phyloP scores from a whole-genome alignment of 1,139 yeast species.

The Geotrichum citri-aurantii region DNA sequence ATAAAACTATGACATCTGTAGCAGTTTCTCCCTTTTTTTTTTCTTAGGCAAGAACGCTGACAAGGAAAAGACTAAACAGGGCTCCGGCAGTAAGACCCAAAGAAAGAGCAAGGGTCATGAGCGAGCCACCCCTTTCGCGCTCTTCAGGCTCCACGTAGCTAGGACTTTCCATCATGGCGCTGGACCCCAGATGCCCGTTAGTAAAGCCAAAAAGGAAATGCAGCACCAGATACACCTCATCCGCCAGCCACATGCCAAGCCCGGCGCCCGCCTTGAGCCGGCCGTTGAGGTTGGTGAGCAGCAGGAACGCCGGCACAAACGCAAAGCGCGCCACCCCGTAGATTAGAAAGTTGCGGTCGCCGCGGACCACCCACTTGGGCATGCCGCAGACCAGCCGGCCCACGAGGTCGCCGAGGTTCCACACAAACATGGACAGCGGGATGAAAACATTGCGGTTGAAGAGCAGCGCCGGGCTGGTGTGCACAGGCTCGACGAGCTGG shows the following conservation, averaged over 20 bases:
- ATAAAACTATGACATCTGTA: neutral
- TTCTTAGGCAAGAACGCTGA: neutral
- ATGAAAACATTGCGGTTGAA: conserved; percentile 42
- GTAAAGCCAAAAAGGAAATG: conserved; percentile 80
- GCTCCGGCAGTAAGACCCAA: conserved; percentile 76
- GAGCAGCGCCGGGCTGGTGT: conserved; percentile 48
- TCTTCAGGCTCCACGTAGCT: conserved; percentile 53
- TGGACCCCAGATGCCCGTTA: conserved; percentile 79
- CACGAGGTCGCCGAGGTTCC: conserved; percentile 84
- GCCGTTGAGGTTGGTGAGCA: conserved; percentile 45
- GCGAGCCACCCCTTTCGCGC: conserved; percentile 91
- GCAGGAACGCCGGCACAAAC: conserved; percentile 41
- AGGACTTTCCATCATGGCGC: conserved; percentile 77
- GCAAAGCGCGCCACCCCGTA: conserved; percentile 41
- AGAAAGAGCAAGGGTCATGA: conserved; percentile 71
- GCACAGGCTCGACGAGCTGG: conserved; percentile 10
- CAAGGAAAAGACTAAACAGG: conserved; percentile 58
- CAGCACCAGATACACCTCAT: conserved; percentile 57
- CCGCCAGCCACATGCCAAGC: conserved; percentile 46
- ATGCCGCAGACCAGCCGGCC: conserved; percentile 59
- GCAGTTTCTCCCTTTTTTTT: neutral
- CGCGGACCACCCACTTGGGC: conserved; percentile 26
- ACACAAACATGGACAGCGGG: conserved; percentile 71
- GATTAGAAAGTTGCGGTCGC: conserved; percentile 19
- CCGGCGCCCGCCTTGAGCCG: neutral